phyloP scores from a whole-genome alignment of 768 basidiomycete species.

The Lyophyllum atratum region DNA sequence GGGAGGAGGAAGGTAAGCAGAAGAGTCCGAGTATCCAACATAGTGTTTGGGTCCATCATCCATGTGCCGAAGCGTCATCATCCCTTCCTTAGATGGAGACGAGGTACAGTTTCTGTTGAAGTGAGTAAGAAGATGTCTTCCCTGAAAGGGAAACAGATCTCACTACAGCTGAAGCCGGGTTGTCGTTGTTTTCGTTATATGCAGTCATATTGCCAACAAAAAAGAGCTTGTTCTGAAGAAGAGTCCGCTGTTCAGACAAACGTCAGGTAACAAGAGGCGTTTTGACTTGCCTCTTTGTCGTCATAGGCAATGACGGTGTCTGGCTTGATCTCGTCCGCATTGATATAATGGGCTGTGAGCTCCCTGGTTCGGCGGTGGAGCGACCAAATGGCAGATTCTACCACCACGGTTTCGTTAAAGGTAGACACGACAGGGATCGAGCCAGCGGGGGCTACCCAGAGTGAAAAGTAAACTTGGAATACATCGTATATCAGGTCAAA shows the following conservation, averaged over 20 bases:
- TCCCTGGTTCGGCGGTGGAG: conserved; percentile 37
- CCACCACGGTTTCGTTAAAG: conserved; percentile 16
- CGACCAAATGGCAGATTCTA: conserved; percentile 52
- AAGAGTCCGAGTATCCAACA: background rate
- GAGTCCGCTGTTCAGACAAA: background rate
- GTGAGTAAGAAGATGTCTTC: background rate
- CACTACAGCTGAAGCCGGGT: conserved; percentile 35
- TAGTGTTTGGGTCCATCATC: background rate
- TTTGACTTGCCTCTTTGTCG: conserved; percentile 26
- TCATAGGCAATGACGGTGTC: conserved; percentile 41
- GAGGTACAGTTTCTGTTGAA: conserved; percentile 18
- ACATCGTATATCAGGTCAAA: background rate
- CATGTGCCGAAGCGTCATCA: background rate
- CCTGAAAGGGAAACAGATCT: conserved; percentile 18
- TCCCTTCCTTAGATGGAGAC: conserved; percentile 1
- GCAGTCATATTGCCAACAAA: conserved; percentile 44
- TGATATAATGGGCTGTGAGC: conserved; percentile 49
- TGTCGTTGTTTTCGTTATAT: conserved; percentile 35
- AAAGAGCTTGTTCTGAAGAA: conserved; percentile 37
- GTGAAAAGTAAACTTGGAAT: background rate
- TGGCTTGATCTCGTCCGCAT: conserved; percentile 41
- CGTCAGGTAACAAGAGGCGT: background rate
- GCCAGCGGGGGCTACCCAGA: conserved; percentile 30
- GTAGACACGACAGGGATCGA: conserved; percentile 30
- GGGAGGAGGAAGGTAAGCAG: background rate